Evolutionary conservation across 73 alveolate species (phyloP), one percentile per base, ranked within the genome.

Genomic region (Paramecium sexaurelia): DNA sequence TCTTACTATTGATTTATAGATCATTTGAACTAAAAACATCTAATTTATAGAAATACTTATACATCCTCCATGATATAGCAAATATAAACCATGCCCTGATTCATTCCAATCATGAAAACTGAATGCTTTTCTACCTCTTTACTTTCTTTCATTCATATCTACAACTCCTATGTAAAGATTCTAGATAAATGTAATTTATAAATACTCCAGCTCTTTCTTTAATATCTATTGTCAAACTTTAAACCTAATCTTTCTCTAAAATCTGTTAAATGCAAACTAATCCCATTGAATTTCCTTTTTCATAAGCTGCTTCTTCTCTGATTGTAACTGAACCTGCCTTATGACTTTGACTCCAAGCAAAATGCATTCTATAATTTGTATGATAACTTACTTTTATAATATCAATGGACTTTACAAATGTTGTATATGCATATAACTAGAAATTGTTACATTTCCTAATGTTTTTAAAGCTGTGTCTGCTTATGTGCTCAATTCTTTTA

Each of bases 1-100:
- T 73, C 1, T 73, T 73, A 33, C 55, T 20, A 19, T 73, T 73
- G 11, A 33, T 39, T 15, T 36, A 36, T 33, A 3, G 37, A 73
- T 73, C 87, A 73, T 73, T 73, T 10, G 87, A 73, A 36, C 57
- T 36, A 39, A 73, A 73, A 73, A 73, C 57, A 73, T 73, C 87
- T 73, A 73, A 5, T 33, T 29, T 20, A 17, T 8, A 10, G 32
- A 73, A 37, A 51, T 51, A n/a, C 20, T 61, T 29, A 36, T 73
- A 73, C 87, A 73, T 73, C 87, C 87, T 73, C 87, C 87, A 73
- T 73, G 87, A 73, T 73, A 73, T 2, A 73, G 43, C 32, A 73
- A n/a, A 73, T 73, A 73, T 39, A 73, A 73, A 2, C 87, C 87
- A 73, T 73, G 55, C n/a, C 87, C 87, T 36, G 87, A 73, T 39